These are phyloP conservation scores for Phytophthora crassamura DNA, from an alignment of 352 stramenopile genomes.

Conservation along the genomic window DNA sequence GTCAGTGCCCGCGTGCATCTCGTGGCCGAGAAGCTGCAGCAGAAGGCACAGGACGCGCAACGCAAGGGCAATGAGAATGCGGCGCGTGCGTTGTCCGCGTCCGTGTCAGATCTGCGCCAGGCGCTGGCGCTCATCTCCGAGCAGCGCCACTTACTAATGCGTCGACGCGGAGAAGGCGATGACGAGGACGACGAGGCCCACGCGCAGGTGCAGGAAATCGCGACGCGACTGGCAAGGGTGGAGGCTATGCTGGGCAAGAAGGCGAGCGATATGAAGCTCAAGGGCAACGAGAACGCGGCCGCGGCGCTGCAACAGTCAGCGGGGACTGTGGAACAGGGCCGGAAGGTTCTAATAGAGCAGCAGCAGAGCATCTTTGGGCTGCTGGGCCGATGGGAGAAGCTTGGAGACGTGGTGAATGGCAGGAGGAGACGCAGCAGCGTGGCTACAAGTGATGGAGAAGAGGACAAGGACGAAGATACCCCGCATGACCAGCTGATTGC, in stretches of 20 bases:
- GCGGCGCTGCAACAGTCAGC: slow-evolving; percentile 65
- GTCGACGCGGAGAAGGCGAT: slow-evolving; percentile 33
- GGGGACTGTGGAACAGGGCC: slow-evolving; percentile 42
- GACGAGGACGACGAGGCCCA: slow-evolving; percentile 31
- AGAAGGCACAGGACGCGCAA: slow-evolving; percentile 72
- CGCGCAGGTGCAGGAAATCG: slow-evolving; percentile 43
- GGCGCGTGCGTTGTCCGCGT: slow-evolving; percentile 52
- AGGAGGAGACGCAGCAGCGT: slow-evolving; percentile 1
- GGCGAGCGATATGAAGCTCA: slow-evolving; percentile 76
- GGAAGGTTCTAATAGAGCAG: slow-evolving; percentile 47
- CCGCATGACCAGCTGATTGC: slow-evolving; percentile 12
- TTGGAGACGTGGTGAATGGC: slow-evolving; percentile 11
- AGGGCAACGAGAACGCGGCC: slow-evolving; percentile 66
- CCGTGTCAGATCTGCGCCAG: slow-evolving; percentile 62
- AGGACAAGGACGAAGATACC: slow-evolving; percentile 21
- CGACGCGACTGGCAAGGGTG: slow-evolving; percentile 45
- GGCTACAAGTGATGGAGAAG: slow-evolving; percentile 3
- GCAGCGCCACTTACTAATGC: slow-evolving; percentile 55
- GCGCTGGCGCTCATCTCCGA: slow-evolving; percentile 61
- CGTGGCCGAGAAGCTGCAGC: slow-evolving; percentile 79
- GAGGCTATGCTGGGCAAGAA: slow-evolving; percentile 73
- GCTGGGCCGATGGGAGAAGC: slow-evolving; percentile 36
- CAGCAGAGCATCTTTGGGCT: slow-evolving; percentile 60
- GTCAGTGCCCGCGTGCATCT: slow-evolving; percentile 70
- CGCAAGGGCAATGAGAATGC: slow-evolving; percentile 61